Conservation (phyloP, 441 rosid species). For the Erodium moschatum region DNA sequence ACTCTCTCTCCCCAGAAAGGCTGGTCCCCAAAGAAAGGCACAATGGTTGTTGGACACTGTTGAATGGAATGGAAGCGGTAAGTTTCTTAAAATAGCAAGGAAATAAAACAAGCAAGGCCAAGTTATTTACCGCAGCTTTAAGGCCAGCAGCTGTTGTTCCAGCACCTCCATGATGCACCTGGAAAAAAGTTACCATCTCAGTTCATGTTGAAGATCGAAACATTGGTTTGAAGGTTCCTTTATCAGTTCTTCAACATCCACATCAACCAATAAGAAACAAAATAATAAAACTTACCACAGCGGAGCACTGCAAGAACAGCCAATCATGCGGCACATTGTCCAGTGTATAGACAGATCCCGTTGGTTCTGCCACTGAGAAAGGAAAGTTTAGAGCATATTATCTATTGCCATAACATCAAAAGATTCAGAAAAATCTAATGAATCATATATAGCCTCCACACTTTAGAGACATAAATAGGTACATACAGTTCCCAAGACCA, state of each 20-base stretch:
- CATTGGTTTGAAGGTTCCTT: too few species aligned
- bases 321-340: conserved; percentile 61
- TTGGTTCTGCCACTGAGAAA: conserved; percentile 34
- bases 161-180: conserved; percentile 47
- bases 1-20: conserved; percentile 45
- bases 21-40: conserved; percentile 47
- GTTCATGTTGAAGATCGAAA: too few species aligned
- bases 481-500: conserved; percentile 49
- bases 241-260: too few species aligned
- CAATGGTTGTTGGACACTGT: conserved; percentile 42
- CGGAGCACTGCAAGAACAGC: conserved; percentile 41
- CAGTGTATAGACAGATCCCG: conserved; percentile 32
- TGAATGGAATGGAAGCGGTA: background rate
- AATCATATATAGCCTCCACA: background rate
- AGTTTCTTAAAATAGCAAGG: background rate
- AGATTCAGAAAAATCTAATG: too few species aligned
- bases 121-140: conserved; percentile 34
- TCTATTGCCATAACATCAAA: too few species aligned
- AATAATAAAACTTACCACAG: conserved; percentile 35
- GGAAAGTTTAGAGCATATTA: conserved; percentile 4
- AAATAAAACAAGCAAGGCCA: background rate
- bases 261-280: too few species aligned
- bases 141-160: conserved; percentile 48
- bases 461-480: background rate
- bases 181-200: background rate